These are phyloP conservation scores for Cryptococcus sp. DNA, from an alignment of 1,284 basidiomycete species.

Conservation along the genomic window DNA sequence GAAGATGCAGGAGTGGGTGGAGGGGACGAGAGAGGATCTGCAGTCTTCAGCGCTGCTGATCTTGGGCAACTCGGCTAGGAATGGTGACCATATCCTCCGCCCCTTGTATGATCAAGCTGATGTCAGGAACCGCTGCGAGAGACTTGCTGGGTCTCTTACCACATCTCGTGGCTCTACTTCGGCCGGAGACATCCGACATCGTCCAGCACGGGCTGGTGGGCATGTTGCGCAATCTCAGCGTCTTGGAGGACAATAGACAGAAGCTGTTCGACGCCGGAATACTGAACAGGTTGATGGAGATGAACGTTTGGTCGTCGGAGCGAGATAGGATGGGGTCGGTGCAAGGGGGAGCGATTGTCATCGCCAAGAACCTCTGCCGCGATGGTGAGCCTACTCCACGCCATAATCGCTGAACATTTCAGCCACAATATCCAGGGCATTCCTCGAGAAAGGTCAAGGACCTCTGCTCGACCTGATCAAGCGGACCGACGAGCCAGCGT, in stretches of 20 bases:
- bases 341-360: constrained; percentile 79
- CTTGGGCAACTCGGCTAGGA: constrained; percentile 52
- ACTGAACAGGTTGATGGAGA: constrained; percentile 58
- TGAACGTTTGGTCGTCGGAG: constrained; percentile 65
- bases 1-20: constrained; percentile 52
- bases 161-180: constrained; percentile 51
- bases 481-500: constrained; percentile 72
- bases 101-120: too few relatives aligned
- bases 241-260: constrained; percentile 58
- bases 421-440: background rate
- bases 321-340: constrained; percentile 75
- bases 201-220: constrained; percentile 79
- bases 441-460: constrained; percentile 44
- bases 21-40: constrained; percentile 59
- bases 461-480: constrained; percentile 68
- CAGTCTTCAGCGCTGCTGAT: constrained; percentile 47
- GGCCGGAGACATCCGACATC: constrained; percentile 58
- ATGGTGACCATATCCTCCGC: constrained; percentile 51
- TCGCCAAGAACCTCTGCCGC: constrained; percentile 81
- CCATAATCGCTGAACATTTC: background rate
- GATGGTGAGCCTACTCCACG: constrained; percentile 30
- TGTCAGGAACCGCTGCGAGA: constrained; percentile 3
- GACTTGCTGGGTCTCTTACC: constrained; percentile 3
- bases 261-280: constrained; percentile 61
- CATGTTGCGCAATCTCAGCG: constrained; percentile 75